Conservation (phyloP, 495 filamentous ascomycete genomes). For the Choiromyces venosus region DNA sequence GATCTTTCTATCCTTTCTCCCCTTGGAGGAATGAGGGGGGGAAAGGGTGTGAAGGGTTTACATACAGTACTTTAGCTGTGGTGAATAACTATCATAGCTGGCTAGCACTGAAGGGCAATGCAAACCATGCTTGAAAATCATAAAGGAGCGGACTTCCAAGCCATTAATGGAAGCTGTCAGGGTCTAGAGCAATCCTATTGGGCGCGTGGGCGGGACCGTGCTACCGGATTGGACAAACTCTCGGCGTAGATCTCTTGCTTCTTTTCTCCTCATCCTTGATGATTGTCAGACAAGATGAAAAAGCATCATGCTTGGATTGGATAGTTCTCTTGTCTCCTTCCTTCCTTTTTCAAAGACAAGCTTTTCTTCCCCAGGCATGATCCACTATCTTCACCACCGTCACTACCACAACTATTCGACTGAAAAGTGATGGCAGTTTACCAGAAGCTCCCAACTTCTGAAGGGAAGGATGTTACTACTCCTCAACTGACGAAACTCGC, state of each 20-base stretch:
- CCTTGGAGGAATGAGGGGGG: neutral
- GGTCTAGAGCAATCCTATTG: neutral
- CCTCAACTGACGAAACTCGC: neutral
- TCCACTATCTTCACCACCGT: neutral
- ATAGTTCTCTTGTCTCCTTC: neutral
- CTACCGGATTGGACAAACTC: slow-evolving; percentile 9
- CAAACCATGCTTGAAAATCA: neutral
- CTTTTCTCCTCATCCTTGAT: neutral
- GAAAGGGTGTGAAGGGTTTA: neutral
- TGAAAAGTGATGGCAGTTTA: neutral
- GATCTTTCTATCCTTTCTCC: neutral
- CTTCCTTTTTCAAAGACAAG: neutral
- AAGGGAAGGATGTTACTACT: neutral
- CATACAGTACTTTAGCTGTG: too few species aligned
- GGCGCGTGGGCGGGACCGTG: slow-evolving; percentile 3
- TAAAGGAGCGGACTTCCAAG: neutral
- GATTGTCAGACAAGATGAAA: neutral
- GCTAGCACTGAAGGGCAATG: neutral
- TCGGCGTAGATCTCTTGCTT: neutral
- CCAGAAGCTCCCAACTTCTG: neutral
- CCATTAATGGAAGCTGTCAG: neutral
- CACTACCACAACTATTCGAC: neutral
- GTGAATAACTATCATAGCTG: neutral
- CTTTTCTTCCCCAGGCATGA: neutral
- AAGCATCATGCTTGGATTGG: neutral